A percentile compares a stretch with the other conserved stretches of the same genome.
phyloP scores from a whole-genome alignment of 768 basidiomycete species.

The Mycena polygramma region DNA sequence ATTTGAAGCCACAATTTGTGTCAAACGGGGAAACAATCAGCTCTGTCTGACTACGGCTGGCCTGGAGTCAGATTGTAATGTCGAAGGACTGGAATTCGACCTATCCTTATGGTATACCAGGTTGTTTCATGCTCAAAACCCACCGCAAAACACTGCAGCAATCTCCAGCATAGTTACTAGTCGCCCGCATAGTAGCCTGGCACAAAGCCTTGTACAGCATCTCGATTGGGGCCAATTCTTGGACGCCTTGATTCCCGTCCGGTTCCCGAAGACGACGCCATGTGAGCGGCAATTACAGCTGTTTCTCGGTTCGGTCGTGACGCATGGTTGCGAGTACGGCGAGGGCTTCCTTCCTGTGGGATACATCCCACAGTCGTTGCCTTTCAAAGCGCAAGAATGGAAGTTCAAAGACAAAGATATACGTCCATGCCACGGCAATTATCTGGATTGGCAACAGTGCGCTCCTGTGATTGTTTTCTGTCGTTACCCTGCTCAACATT shows the following conservation, averaged over 20 bases:
- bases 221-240: conserved; percentile 1
- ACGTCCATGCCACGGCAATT: not conserved
- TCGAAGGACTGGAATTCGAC: not conserved
- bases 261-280: not conserved
- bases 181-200: not conserved
- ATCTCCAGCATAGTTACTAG: not conserved
- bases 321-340: not conserved
- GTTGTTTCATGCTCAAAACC: not conserved
- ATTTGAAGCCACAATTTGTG: not conserved
- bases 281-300: not conserved
- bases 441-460: conserved; percentile 1
- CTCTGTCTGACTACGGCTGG: not conserved
- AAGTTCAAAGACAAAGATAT: not conserved
- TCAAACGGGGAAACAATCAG: not conserved
- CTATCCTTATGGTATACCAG: conserved; percentile 2
- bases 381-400: not conserved
- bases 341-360: not conserved
- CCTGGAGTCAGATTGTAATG: not conserved
- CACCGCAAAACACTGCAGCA: not conserved
- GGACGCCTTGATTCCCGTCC: not conserved
- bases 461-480: not conserved
- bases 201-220: not conserved
- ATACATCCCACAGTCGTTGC: not conserved
- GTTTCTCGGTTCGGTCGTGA: conserved; percentile 12
- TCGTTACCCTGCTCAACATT: not conserved